Conservation (phyloP, 306 rosid genomes). For the Cicer arietinum region DNA sequence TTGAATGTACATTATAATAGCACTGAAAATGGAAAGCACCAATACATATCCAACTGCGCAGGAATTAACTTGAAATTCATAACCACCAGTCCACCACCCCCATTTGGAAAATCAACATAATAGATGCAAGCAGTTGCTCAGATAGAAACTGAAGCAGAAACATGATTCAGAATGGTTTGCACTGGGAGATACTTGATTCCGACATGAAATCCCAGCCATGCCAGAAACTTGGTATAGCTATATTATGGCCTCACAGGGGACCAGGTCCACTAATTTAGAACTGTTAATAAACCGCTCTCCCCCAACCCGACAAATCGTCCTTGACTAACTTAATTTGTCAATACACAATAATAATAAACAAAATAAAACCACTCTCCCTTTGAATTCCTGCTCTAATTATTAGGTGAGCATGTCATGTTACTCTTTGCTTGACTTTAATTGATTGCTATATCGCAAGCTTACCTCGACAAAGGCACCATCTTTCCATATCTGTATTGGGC, state of each 20-base stretch:
- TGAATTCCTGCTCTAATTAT: background rate
- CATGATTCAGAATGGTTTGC: slow-evolving; percentile 20
- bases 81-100: slow-evolving; percentile 22
- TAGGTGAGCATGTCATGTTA: slow-evolving; percentile 6
- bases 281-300: background rate
- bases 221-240: background rate
- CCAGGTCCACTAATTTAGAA: slow-evolving; percentile 33
- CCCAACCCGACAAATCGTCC: background rate
- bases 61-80: slow-evolving; percentile 28
- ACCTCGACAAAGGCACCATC: slow-evolving; percentile 83
- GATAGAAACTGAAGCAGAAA: slow-evolving; percentile 26
- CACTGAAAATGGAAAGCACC: slow-evolving; percentile 15
- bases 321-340: slow-evolving; percentile 27
- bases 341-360: slow-evolving; percentile 16
- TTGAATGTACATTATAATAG: slow-evolving; percentile 41
- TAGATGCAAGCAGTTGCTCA: slow-evolving; percentile 34
- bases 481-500: slow-evolving; percentile 96
- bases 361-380: slow-evolving; percentile 25
- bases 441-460: slow-evolving; percentile 26
- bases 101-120: slow-evolving; percentile 26
- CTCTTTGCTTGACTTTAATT: slow-evolving; percentile 23
- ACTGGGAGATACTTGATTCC: slow-evolving; percentile 11
- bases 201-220: slow-evolving; percentile 6
- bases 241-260: slow-evolving; percentile 18
- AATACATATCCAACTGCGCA: slow-evolving; percentile 18